Percentiles rank a stretch among this genome's conserved stretches.
These are phyloP conservation scores for Suillus plorans DNA, from an alignment of 768 basidiomycete species.

Conservation along the genomic window DNA sequence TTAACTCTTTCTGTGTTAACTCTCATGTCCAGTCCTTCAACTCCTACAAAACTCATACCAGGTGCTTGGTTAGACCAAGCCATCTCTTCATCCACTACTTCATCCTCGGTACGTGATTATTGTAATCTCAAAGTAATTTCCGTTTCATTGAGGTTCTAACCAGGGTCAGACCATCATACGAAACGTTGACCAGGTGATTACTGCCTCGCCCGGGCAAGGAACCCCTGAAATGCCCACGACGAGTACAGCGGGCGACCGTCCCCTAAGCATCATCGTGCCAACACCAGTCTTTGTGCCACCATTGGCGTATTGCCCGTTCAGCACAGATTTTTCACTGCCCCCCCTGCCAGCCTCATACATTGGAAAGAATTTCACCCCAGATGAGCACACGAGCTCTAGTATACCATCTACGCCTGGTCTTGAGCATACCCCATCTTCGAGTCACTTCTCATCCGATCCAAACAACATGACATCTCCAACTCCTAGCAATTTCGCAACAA, in stretches of 20 bases:
- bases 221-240: not conserved
- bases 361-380: slow-evolving; percentile 18
- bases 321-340: slow-evolving; percentile 31
- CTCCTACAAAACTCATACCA: slow-evolving; percentile 17
- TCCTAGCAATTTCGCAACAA: slow-evolving; percentile 27
- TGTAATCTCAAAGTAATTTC: not conserved
- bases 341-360: slow-evolving; percentile 30
- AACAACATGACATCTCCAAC: slow-evolving; percentile 24
- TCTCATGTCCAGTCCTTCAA: slow-evolving; percentile 16
- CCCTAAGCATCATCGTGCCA: slow-evolving; percentile 33
- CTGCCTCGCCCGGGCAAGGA: not conserved
- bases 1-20: slow-evolving; percentile 11
- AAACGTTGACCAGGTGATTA: not conserved
- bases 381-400: slow-evolving; percentile 11
- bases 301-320: slow-evolving; percentile 34
- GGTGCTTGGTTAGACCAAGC: slow-evolving; percentile 24
- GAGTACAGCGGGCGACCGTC: not conserved
- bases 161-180: not conserved
- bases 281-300: slow-evolving; percentile 20
- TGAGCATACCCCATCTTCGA: slow-evolving; percentile 8
- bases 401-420: slow-evolving; percentile 12
- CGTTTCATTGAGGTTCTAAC: not conserved
- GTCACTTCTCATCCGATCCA: not conserved
- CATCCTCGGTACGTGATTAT: not conserved
- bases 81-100: not conserved